Evolutionary conservation across 352 stramenopile genomes (phyloP), one percentile per base, ranked within the genome.

Genomic region (Phytophthora pistaciae): DNA sequence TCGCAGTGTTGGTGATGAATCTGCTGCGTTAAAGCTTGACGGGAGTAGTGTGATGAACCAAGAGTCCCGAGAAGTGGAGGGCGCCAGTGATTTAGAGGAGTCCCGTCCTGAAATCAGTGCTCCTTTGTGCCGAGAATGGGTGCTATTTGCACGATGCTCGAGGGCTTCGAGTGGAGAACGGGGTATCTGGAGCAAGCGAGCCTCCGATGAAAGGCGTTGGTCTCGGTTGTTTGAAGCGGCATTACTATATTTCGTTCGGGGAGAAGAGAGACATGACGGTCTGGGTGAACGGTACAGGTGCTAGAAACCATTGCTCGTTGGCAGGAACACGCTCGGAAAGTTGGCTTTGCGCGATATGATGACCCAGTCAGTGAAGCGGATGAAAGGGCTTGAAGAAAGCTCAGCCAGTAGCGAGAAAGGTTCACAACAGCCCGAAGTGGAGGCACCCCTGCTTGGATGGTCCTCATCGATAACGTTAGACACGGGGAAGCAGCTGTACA

Each of bases 51-150:
- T 94, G 14, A 86, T 71, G 63, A 82, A 62, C n/a, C 84, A 92
- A 75, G 40, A 64, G 67, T 63, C 70, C 33, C n/a, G 74, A 59
- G 20, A 79, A 55, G 25, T 29, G 57, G 20, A 55, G 64, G 42
- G 40, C 70, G 5, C 29, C 0, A 31, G 21, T 13, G 74, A 85
- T 58, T 31, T 91, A 11, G 72, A 67, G n/a, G 33, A 60, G 5
- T 92, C 86, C 6, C 71, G 85, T 23, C 61, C 68, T 10, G 69
- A 87, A 57, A 71, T 79, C 7, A 85, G 59, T 57, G 72, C 82
- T 0, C 55, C 71, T n/a, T 62, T 95, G 3, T 95, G 88, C 55
- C 74, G 83, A 60, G 86, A 92, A 62, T 95, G 88, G 88, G 82
- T 93, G 0, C 50, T 94, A 2, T 91, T 95, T 25, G 60, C 83